phyloP scores from a whole-genome alignment of 805 yeast genomes.

The Ogataea nitratoaversa region DNA sequence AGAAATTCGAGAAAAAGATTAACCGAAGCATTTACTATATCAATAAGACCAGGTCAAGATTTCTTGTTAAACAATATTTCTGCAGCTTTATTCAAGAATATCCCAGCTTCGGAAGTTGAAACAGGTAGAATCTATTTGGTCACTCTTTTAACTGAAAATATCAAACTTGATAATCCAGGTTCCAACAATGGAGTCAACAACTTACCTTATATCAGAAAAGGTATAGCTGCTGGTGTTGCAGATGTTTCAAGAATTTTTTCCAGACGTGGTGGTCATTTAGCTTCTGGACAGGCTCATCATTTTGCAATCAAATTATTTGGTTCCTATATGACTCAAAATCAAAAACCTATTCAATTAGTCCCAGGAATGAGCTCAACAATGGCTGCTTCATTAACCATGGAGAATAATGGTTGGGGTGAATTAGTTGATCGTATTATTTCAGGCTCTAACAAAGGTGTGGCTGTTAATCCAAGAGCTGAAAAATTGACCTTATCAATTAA shows the following conservation, averaged over 20 bases:
- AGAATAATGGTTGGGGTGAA: constrained; percentile 86
- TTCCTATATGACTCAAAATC: constrained; percentile 49
- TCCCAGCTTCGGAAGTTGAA: constrained; percentile 60
- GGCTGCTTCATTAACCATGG: constrained; percentile 33
- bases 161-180: constrained; percentile 37
- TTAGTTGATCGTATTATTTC: constrained; percentile 70
- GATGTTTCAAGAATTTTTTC: constrained; percentile 79
- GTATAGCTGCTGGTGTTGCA: constrained; percentile 84
- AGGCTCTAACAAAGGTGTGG: constrained; percentile 73
- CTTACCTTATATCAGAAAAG: constrained; percentile 54
- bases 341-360: constrained; percentile 19
- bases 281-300: constrained; percentile 63
- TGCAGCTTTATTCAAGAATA: constrained; percentile 74
- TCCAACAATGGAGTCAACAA: constrained; percentile 7
- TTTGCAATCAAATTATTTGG: constrained; percentile 70
- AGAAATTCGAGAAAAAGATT: constrained; percentile 59
- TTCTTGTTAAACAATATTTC: constrained; percentile 63
- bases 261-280: constrained; percentile 53
- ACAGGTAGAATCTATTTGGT: constrained; percentile 68
- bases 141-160: constrained; percentile 68
- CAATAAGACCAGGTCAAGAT: constrained; percentile 54
- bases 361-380: constrained; percentile 32
- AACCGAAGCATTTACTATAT: constrained; percentile 76
- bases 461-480: constrained; percentile 78
- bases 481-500: constrained; percentile 64